Evolutionary conservation across 139 green algal genomes (phyloP), one percentile per base, ranked within the genome.

Genomic region (Volvox africanus): DNA sequence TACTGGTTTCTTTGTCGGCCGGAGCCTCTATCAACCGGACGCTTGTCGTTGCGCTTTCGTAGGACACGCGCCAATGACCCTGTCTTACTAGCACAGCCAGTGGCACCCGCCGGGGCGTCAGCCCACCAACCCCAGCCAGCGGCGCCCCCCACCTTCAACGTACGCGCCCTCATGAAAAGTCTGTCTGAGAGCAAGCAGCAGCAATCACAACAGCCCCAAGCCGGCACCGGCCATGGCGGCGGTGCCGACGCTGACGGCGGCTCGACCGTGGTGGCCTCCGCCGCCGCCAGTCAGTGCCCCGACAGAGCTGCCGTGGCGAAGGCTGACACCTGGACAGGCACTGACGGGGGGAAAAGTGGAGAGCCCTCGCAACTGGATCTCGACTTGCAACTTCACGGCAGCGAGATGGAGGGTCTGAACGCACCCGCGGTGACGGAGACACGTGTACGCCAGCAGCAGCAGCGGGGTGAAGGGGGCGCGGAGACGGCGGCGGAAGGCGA

Each of bases 61-160:
- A 88, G 67, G 67, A 67, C 83, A 2, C 65, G 67, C 22, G 83
- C 83, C 67, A 88, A 88, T 36, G 83, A 35, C 24, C 83, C 83
- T 17, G 83, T 80, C 0, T 28, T 36, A 26, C 35, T 80, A 13
- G 67, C 32, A 33, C 82, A 3, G 32, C 61, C 33, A 22, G 18
- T 26, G 21, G 2, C 68, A 32, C 68, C 28, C 28, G 77, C 77
- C 11, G 14, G 11, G 30, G 5, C 75, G n/a, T 11, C 75, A 14
- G 19, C 62, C 62, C 81, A 75, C 24, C n/a, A n/a, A n/a, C n/a
- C n/a, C n/a, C n/a, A n/a, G n/a, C 32, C 82, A 30, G 61, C 62
- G 0, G 28, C 68, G 36, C 84, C 68, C 28, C 84, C 84, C 69
- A 82, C 68, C 26, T 89, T 73, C 84, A 82, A 89, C 84, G 84